A percentile compares a stretch with the other conserved stretches of the same genome.
These are phyloP conservation scores for button mushroom (Agaricus bisporus) DNA, from an alignment of 768 basidiomycete species.

Conservation along the genomic window DNA sequence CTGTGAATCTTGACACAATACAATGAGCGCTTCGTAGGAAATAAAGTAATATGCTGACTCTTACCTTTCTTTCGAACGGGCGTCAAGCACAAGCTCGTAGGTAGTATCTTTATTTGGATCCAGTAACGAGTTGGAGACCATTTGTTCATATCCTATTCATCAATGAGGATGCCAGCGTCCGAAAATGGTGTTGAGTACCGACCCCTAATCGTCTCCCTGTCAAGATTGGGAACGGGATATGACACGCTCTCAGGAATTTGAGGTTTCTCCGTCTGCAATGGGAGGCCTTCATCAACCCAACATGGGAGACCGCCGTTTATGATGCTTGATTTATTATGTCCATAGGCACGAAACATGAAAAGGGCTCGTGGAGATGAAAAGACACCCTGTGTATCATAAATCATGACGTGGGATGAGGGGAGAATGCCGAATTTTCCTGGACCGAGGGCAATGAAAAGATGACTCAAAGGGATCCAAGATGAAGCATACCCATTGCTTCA, in stretches of 20 bases:
- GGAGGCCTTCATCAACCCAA: constrained; percentile 65
- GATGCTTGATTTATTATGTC: constrained; percentile 80
- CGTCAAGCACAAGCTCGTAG: constrained; percentile 79
- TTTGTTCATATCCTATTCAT: constrained; percentile 67
- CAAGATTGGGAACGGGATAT: constrained; percentile 52
- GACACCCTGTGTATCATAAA: constrained; percentile 88
- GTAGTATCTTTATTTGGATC: constrained; percentile 35
- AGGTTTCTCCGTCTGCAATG: constrained; percentile 36
- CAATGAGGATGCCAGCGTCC: not conserved
- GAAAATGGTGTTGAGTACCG: constrained; percentile 11
- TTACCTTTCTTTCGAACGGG: constrained; percentile 77
- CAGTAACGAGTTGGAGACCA: constrained; percentile 62
- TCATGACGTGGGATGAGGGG: constrained; percentile 70
- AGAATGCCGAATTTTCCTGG: constrained; percentile 66
- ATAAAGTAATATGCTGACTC: constrained; percentile 12
- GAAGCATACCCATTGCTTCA: constrained; percentile 66
- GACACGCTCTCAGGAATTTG: constrained; percentile 19
- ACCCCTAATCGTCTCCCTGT: constrained; percentile 51
- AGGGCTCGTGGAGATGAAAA: constrained; percentile 91
- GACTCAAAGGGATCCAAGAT: not conserved
- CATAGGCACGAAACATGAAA: constrained; percentile 92
- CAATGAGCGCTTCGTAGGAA: not conserved
- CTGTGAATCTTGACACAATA: constrained; percentile 57
- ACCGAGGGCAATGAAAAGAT: not conserved
- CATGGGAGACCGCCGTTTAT: constrained; percentile 89